Evolutionary conservation across 768 basidiomycete species (phyloP).

Genomic region (Leccinellum albellum): DNA sequence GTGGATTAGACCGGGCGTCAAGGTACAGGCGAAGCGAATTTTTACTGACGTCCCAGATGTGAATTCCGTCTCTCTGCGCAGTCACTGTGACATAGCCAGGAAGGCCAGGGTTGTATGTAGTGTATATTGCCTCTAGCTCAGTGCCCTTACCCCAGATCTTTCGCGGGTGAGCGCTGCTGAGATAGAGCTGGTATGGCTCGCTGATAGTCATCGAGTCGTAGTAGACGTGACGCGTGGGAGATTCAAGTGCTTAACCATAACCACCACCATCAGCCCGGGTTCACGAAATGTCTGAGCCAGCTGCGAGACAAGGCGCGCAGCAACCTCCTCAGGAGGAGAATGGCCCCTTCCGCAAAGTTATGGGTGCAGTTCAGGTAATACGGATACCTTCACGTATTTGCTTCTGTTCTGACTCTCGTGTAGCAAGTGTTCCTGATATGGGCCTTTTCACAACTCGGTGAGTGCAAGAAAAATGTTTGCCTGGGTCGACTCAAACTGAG

Average conservation of each 20-base stretch:
- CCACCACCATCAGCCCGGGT: constrained; percentile 3
- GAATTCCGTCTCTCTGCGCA: constrained; percentile 70
- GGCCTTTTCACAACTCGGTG: constrained; percentile 64
- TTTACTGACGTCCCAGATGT: constrained; percentile 63
- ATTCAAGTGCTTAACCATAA: not conserved
- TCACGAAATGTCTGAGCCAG: constrained; percentile 24
- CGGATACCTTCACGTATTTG: constrained; percentile 10
- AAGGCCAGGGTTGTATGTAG: constrained; percentile 17
- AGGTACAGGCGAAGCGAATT: not conserved
- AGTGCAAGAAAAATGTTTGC: constrained; percentile 15
- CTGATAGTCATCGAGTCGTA: constrained; percentile 26
- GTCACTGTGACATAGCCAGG: constrained; percentile 65
- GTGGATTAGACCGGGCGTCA: constrained; percentile 6
- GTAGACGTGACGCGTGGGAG: constrained; percentile 22
- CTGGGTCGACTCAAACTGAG: not conserved
- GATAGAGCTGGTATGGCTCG: constrained; percentile 31
- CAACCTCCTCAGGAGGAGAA: constrained; percentile 28
- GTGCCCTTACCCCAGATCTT: not conserved
- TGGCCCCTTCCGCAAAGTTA: constrained; percentile 34
- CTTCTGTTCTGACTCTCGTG: constrained; percentile 1
- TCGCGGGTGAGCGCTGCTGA: constrained; percentile 18
- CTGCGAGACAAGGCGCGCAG: constrained; percentile 17
- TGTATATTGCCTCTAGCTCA: constrained; percentile 13
- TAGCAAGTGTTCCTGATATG: constrained; percentile 71
- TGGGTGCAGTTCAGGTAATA: constrained; percentile 41